Evolutionary conservation across 345 rosid genomes (phyloP).

Genomic region (Acer saccharum): DNA sequence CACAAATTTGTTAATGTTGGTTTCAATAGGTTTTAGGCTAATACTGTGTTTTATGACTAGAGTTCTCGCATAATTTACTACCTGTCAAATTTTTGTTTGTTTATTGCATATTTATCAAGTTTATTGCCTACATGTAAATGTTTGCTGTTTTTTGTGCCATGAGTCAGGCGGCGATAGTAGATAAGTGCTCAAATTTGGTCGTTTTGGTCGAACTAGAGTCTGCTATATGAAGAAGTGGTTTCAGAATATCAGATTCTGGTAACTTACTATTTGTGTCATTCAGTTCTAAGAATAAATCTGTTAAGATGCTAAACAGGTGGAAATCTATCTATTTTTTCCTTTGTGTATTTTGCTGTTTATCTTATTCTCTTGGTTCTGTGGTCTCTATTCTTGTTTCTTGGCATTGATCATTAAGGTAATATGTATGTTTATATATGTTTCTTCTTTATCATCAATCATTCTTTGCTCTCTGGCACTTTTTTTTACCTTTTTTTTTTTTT

Average conservation of each 20-base stretch:
- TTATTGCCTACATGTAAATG: neutral
- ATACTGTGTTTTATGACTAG: neutral
- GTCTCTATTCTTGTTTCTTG: neutral
- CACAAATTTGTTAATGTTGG: conserved; percentile 2
- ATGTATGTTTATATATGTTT: neutral
- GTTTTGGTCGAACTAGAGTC: too few relatives aligned
- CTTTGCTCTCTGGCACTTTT: neutral
- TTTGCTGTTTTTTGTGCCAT: too few relatives aligned
- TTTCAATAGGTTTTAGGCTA: conserved; percentile 1
- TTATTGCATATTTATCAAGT: neutral
- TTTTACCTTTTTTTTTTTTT: neutral
- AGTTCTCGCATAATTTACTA: neutral
- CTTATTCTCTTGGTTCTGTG: neutral
- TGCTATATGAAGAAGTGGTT: too few relatives aligned
- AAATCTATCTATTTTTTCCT: neutral
- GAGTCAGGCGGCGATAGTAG: too few relatives aligned
- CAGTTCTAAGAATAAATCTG: neutral
- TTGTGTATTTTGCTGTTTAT: neutral
- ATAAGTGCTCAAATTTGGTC: too few relatives aligned
- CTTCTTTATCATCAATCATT: neutral
- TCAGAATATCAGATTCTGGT: neutral
- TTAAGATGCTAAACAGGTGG: neutral
- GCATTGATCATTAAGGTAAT: neutral
- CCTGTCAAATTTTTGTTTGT: neutral
- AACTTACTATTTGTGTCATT: neutral